Percentiles rank a stretch among this genome's conserved stretches.
phyloP scores from a whole-genome alignment of 1,139 yeast species.

The Yueomyces sp. region DNA sequence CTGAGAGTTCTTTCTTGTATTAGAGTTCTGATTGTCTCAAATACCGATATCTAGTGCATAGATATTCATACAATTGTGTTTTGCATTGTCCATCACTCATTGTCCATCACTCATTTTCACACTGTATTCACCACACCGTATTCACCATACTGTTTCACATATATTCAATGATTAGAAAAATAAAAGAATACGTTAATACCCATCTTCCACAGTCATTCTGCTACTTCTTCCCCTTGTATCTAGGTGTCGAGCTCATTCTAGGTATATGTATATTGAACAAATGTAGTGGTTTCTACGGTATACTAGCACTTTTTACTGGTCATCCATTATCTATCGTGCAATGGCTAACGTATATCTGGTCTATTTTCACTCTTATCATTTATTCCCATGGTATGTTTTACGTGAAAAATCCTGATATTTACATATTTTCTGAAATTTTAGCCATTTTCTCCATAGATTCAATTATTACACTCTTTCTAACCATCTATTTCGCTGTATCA shows the following conservation, averaged over 20 bases:
- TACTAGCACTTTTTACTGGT: conserved; percentile 76
- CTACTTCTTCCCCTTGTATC: conserved; percentile 51
- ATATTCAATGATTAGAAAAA: too few species aligned
- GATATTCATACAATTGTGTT: too few species aligned
- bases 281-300: conserved; percentile 80
- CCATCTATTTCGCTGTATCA: conserved; percentile 55
- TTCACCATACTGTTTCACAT: too few species aligned
- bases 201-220: conserved; percentile 9
- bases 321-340: conserved; percentile 77
- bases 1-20: too few species aligned
- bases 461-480: conserved; percentile 49
- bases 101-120: too few species aligned
- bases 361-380: conserved; percentile 52
- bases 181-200: not conserved
- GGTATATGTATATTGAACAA: conserved; percentile 73
- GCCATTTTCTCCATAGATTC: conserved; percentile 58
- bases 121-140: too few species aligned
- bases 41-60: too few species aligned
- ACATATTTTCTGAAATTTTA: conserved; percentile 47
- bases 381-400: conserved; percentile 49
- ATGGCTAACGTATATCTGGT: conserved; percentile 64
- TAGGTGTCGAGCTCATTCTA: conserved; percentile 79
- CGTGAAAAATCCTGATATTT: conserved; percentile 34
- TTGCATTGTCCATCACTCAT: too few species aligned
- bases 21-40: too few species aligned